A percentile compares a stretch with the other conserved stretches of the same genome.
Evolutionary conservation across 352 stramenopile genomes (phyloP).

Genomic region (Pythium aristosporum): DNA sequence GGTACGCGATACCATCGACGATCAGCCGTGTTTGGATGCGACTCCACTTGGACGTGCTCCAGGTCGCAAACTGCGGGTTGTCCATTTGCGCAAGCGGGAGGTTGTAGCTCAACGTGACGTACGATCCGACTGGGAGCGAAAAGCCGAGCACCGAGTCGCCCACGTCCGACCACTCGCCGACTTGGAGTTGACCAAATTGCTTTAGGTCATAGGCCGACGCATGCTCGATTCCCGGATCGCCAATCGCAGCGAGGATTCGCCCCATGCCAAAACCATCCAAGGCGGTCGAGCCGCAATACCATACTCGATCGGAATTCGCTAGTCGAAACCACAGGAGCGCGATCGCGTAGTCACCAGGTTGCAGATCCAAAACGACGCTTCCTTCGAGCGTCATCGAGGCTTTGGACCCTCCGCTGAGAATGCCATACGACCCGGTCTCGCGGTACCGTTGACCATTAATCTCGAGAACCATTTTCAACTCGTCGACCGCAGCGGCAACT

Average conservation of each 20-base stretch:
- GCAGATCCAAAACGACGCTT: slow-evolving; percentile 60
- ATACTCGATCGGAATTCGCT: slow-evolving; percentile 44
- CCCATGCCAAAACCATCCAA: slow-evolving; percentile 77
- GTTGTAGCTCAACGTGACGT: slow-evolving; percentile 71
- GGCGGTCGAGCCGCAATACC: slow-evolving; percentile 56
- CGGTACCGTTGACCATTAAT: slow-evolving; percentile 68
- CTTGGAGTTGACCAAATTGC: slow-evolving; percentile 32
- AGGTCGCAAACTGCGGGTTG: slow-evolving; percentile 63
- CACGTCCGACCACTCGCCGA: slow-evolving; percentile 69
- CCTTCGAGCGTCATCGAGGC: slow-evolving; percentile 53
- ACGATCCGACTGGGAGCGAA: slow-evolving; percentile 46
- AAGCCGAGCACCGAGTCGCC: slow-evolving; percentile 79
- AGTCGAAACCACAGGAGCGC: slow-evolving; percentile 63
- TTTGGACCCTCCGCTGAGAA: slow-evolving; percentile 51
- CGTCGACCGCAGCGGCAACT: slow-evolving; percentile 55
- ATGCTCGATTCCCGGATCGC: slow-evolving; percentile 40
- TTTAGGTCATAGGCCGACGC: slow-evolving; percentile 62
- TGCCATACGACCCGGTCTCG: slow-evolving; percentile 68
- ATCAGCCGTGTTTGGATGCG: slow-evolving; percentile 64
- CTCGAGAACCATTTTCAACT: slow-evolving; percentile 60
- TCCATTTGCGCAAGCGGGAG: slow-evolving; percentile 69
- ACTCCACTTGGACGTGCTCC: slow-evolving; percentile 43
- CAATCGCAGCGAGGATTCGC: slow-evolving; percentile 50
- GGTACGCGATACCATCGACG: slow-evolving; percentile 66
- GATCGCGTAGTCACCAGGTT: slow-evolving; percentile 62